These are phyloP conservation scores for Corymbia citriodora DNA, from an alignment of 441 rosid species.

Conservation along the genomic window DNA sequence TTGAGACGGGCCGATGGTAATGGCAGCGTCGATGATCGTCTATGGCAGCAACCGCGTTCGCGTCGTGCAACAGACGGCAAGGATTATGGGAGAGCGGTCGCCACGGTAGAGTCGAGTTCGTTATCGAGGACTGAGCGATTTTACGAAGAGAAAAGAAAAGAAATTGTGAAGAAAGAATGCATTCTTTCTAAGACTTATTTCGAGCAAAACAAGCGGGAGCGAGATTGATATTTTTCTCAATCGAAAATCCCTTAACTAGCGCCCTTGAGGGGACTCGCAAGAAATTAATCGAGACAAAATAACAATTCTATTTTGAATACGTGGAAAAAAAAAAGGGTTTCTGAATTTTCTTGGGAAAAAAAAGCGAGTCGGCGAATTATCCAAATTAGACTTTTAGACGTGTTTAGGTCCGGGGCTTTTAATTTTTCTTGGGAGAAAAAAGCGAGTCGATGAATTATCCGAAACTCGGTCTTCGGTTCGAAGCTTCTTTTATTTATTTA, in stretches of 20 bases:
- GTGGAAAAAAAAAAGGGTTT: not conserved
- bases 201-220: no score
- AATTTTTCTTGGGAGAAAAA: not conserved
- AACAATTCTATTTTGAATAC: not conserved
- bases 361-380: no score
- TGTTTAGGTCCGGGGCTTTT: not conserved
- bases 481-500: not conserved
- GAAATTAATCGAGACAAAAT: not conserved
- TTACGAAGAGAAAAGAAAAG: not conserved
- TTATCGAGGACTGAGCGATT: not conserved
- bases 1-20: not conserved
- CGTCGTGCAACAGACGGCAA: not conserved
- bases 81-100: not conserved
- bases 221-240: no score
- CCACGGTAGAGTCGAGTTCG: not conserved
- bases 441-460: not conserved
- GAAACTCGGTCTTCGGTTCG: not conserved
- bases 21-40: no score
- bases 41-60: not conserved
- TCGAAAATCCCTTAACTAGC: not conserved
- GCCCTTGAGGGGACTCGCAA: not conserved
- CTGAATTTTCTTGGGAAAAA: no score
- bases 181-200: rapidly evolving
- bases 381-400: no score
- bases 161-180: no score